Evolutionary conservation across 2,329 filamentous ascomycete genomes (phyloP), one percentile per base, ranked within the genome.

Genomic region (Trichoderma cornu-damae): DNA sequence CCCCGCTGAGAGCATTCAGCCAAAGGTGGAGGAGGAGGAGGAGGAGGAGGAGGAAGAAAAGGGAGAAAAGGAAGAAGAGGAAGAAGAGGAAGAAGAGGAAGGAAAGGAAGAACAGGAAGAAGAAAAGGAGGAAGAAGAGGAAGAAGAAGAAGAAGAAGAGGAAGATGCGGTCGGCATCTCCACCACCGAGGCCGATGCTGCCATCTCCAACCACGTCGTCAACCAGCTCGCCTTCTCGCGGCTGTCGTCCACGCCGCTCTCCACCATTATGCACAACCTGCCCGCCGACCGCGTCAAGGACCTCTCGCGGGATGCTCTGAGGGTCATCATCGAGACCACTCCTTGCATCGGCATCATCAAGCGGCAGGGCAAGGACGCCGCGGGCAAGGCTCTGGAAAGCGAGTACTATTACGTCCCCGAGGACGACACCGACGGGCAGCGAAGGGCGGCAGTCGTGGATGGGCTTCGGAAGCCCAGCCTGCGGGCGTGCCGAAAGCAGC

Each of bases 321-420:
- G 86, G 60, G 77, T 75, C 44, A 80, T 95, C 58, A 82, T 97
- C 42, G 87, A 91, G 68, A 76, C 78, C 22, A 88, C 89, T 5
- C 72, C 81, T 7, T 96, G 90, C 68, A 85, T 97, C 61, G 94
- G 94, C 46, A 87, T 94, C 70, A 96, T 99, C 65, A 80, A 82
- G 51, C 87, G 94, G 37, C 87, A 93, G 70, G 94, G 94, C 68
- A 99, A 97, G 72, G 94, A 99, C 69, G 94, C 94, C 4, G 93
- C 94, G 0, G 94, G 94, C 64, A 94, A 96, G 75, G 77, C 87
- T 6, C 81, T 99, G 1, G 93, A 99, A 78, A 95, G 89, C 77
- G 92, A 99, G 72, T 97, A 95, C 71, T 97, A 97, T 74, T 99
- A 99, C 68, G 79, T 96, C 6, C 89, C 92, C 0, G 93, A 97